These are phyloP conservation scores for Metarhizium sp. DNA, from an alignment of 2,329 filamentous ascomycete species.

Conservation along the genomic window DNA sequence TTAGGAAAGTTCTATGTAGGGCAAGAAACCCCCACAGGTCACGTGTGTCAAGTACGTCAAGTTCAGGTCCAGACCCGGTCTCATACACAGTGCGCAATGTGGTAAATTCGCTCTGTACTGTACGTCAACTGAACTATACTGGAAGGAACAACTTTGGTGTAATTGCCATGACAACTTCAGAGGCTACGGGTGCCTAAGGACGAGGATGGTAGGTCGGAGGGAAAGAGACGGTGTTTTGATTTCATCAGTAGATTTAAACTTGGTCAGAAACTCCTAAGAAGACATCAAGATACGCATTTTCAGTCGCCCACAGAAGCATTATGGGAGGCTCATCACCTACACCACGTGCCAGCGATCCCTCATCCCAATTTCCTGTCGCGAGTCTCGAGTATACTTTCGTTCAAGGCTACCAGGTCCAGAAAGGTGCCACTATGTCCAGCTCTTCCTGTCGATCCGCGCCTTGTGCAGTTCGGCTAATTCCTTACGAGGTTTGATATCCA, in stretches of 20 bases:
- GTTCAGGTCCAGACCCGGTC: neutral
- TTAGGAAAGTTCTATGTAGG: slow-evolving; percentile 24
- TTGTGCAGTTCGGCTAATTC: neutral
- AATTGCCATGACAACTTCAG: neutral
- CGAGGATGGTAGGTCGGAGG: neutral
- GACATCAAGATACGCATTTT: neutral
- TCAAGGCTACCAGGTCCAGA: neutral
- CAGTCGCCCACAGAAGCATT: neutral
- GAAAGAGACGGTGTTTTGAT: neutral
- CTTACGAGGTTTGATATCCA: slow-evolving; percentile 16
- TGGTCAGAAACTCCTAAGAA: too few species aligned
- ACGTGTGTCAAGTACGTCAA: slow-evolving; percentile 17
- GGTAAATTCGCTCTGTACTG: neutral
- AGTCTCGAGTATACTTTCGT: slow-evolving; percentile 5
- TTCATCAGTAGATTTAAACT: too few species aligned
- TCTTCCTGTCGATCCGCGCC: neutral
- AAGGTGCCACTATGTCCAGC: slow-evolving; percentile 1
- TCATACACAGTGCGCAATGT: neutral
- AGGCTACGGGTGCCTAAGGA: neutral
- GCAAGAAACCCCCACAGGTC: slow-evolving; percentile 25
- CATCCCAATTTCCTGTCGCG: neutral
- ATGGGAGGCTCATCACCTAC: neutral
- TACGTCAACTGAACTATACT: neutral
- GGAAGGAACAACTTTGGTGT: neutral
- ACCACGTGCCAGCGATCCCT: neutral